Base-by-base conservation (phyloP, 352 stramenopile species). In the Chrysophaeum taylorii region DNA sequence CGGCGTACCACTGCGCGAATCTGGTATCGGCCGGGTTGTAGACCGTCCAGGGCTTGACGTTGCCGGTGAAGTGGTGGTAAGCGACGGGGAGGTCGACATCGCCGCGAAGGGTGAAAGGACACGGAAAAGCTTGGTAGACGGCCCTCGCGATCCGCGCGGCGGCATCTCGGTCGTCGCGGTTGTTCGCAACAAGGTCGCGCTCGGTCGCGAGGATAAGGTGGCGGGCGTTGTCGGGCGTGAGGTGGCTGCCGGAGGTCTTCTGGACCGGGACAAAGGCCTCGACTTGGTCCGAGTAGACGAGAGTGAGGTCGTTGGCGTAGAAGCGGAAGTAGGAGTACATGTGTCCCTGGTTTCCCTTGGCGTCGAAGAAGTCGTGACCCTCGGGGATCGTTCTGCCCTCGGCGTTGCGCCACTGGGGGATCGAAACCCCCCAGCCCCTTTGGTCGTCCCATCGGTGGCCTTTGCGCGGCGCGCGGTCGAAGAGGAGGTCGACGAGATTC, bases 311-410 rank as follows among this genome's bases (percentile, higher is more conserved):
- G 27, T 25, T 36, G 9, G 52, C 52, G 33, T 31, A 63, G 33
- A 63, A 63, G 27, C 52, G 25, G 39, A 63, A 63, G 52, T 63
- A 63, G 7, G 52, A 25, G 52, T 63, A 63, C 52, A 63, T 63
- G 29, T 63, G 52, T 25, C 52, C 52, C 52, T 63, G 52, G 52
- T 63, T 63, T 5, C 52, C 52, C 25, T 31, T 25, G 9, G 52
- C 7, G 52, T 63, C 52, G 29, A 63, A 63, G 52, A 63, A 63
- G 25, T 63, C 29, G 27, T 31, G 39, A 31, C 52, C 52, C 9
- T 25, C 12, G 7, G 36, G 16, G 9, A 63, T 38, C 4, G 14
- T 4, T 23, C 29, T 2, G 2, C n/a, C 52, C 2, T 41, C 27
- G 7, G 52, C 52, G 52, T 63, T 63, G 27, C 2, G 25, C 52